These are phyloP conservation scores for Trichophyton equinum DNA, from an alignment of 2,329 filamentous ascomycete species.

Conservation along the genomic window DNA sequence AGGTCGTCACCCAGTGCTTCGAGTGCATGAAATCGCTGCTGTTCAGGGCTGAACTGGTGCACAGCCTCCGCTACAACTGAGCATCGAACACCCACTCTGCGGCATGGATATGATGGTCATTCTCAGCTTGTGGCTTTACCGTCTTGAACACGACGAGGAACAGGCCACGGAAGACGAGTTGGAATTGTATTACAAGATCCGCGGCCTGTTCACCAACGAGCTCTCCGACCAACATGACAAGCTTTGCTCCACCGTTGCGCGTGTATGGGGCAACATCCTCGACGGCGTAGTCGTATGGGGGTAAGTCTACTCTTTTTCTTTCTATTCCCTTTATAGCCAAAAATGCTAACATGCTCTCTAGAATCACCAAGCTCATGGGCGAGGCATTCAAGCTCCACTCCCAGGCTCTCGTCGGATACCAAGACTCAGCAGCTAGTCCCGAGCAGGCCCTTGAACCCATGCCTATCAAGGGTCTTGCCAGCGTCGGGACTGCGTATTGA, in stretches of 20 bases:
- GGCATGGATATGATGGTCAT: constrained; percentile 97
- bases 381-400: constrained; percentile 96
- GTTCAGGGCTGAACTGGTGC: constrained; percentile 89
- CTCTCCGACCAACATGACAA: constrained; percentile 72
- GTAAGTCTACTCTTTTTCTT: constrained; percentile 53
- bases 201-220: constrained; percentile 75
- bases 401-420: constrained; percentile 86
- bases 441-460: constrained; percentile 33
- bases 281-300: constrained; percentile 99
- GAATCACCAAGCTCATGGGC: constrained; percentile 69
- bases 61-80: constrained; percentile 96
- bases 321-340: neutral
- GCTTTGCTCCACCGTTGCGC: constrained; percentile 86
- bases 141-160: constrained; percentile 97
- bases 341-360: constrained; percentile 25
- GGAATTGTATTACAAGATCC: constrained; percentile 53
- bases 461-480: constrained; percentile 32
- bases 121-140: constrained; percentile 94
- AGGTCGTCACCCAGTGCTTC: constrained; percentile 95
- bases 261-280: constrained; percentile 94
- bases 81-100: constrained; percentile 91
- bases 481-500: constrained; percentile 33
- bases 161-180: constrained; percentile 34
- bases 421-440: constrained; percentile 42
- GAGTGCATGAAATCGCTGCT: constrained; percentile 95